A percentile compares a stretch with the other conserved stretches of the same genome.
These are phyloP conservation scores for Neospermospora avenae DNA, from an alignment of 2,329 filamentous ascomycete species.

Conservation along the genomic window DNA sequence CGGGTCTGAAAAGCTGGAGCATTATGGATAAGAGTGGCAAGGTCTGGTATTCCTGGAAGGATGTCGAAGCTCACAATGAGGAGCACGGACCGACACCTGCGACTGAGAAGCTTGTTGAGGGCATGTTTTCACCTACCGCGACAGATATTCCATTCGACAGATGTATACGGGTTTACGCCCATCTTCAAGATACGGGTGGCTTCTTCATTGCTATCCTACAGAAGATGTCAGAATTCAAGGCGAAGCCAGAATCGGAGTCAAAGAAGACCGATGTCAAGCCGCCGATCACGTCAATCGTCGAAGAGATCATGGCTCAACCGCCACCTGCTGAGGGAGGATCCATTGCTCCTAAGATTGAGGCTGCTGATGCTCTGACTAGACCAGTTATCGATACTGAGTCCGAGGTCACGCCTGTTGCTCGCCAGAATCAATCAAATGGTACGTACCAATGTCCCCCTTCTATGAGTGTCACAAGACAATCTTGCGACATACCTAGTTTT, in stretches of 20 bases:
- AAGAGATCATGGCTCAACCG: constrained; percentile 38
- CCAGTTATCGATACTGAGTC: constrained; percentile 28
- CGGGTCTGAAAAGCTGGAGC: constrained; percentile 79
- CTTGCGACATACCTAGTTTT: no score
- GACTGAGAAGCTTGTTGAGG: constrained; percentile 69
- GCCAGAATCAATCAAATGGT: constrained; percentile 34
- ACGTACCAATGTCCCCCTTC: no score
- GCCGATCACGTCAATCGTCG: constrained; percentile 38
- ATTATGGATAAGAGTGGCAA: constrained; percentile 84
- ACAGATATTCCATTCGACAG: constrained; percentile 74
- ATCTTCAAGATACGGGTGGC: constrained; percentile 91
- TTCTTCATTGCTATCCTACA: constrained; percentile 97
- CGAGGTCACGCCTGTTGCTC: constrained; percentile 31
- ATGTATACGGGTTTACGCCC: constrained; percentile 92
- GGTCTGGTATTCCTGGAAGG: constrained; percentile 77
- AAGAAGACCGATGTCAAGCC: constrained; percentile 46
- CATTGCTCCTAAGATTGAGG: constrained; percentile 33
- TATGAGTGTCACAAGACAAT: no score
- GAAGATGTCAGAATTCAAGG: constrained; percentile 83
- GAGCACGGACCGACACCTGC: constrained; percentile 53
- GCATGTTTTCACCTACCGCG: constrained; percentile 72
- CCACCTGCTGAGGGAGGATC: constrained; percentile 32
- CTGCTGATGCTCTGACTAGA: constrained; percentile 29
- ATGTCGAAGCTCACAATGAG: constrained; percentile 69
- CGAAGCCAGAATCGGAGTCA: constrained; percentile 63